phyloP scores from a whole-genome alignment of 352 stramenopile genomes.

The Saprolegnia diclina region DNA sequence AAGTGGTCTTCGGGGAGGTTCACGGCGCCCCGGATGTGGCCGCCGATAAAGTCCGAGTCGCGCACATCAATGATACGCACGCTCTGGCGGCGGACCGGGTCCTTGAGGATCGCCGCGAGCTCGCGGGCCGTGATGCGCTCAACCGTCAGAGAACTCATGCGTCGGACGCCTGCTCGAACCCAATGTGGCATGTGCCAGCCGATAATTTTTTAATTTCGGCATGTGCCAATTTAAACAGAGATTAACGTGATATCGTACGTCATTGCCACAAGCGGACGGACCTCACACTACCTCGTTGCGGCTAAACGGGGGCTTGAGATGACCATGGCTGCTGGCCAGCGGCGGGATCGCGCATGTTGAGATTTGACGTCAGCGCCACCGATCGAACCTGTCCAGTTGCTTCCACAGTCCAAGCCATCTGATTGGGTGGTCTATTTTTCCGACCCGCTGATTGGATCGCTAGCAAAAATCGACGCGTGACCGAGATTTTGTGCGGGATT shows the following conservation, averaged over 20 bases:
- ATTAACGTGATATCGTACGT: not conserved
- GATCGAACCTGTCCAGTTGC: too few relatives aligned
- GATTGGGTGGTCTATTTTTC: too few relatives aligned
- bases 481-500: too few relatives aligned
- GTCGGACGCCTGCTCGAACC: not conserved
- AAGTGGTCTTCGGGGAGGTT: constrained; percentile 79
- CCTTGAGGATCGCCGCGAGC: constrained; percentile 21
- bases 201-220: not conserved
- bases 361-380: too few relatives aligned
- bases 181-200: not conserved
- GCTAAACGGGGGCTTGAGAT: not conserved
- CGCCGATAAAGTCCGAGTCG: constrained; percentile 31
- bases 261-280: not conserved
- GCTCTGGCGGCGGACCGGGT: not conserved
- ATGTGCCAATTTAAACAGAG: not conserved
- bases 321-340: too few relatives aligned
- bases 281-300: not conserved
- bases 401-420: too few relatives aligned
- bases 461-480: too few relatives aligned
- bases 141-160: constrained; percentile 1
- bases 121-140: constrained; percentile 23
- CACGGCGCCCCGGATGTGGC: constrained; percentile 44
- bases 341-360: too few relatives aligned
- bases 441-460: too few relatives aligned
- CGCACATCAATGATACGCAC: constrained; percentile 36